Evolutionary conservation across 73 alveolate genomes (phyloP).

Genomic region (Tetrahymena elliotti): DNA sequence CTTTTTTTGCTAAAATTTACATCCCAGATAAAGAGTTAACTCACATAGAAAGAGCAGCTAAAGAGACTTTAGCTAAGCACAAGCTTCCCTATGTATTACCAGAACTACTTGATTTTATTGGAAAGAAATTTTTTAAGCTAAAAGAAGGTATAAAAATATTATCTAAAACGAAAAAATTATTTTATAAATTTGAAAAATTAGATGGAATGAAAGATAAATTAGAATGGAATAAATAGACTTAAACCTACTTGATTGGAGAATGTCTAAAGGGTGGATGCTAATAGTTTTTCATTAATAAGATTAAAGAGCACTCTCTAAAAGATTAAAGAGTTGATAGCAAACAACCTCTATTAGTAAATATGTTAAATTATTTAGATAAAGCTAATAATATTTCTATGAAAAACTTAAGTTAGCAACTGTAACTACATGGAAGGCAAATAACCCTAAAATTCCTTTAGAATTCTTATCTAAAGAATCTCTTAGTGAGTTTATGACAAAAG

Average conservation of each 20-base stretch:
- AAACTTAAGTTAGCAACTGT: slow-evolving; percentile 20
- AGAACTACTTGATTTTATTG: neutral
- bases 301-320: neutral
- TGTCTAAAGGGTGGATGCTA: slow-evolving; percentile 27
- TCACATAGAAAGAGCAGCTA: slow-evolving; percentile 7
- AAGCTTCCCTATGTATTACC: neutral
- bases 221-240: slow-evolving; percentile 29
- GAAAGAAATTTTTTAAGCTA: slow-evolving; percentile 8
- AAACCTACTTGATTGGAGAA: slow-evolving; percentile 22
- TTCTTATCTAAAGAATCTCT: slow-evolving; percentile 3
- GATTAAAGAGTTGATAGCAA: slow-evolving; percentile 9
- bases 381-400: too few species aligned
- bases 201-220: slow-evolving; percentile 27
- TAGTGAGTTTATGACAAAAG: slow-evolving; percentile 1
- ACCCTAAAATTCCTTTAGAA: slow-evolving; percentile 34
- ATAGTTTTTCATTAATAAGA: slow-evolving; percentile 10
- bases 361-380: too few species aligned
- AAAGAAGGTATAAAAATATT: neutral
- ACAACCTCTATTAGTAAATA: neutral
- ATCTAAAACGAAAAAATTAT: neutral
- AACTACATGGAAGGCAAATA: slow-evolving; percentile 23
- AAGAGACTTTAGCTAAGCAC: neutral
- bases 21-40: slow-evolving; percentile 27
- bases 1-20: slow-evolving; percentile 36
- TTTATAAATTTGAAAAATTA: neutral